phyloP scores from a whole-genome alignment of 1,139 yeast genomes.

The Saccharomyces pastorianus region DNA sequence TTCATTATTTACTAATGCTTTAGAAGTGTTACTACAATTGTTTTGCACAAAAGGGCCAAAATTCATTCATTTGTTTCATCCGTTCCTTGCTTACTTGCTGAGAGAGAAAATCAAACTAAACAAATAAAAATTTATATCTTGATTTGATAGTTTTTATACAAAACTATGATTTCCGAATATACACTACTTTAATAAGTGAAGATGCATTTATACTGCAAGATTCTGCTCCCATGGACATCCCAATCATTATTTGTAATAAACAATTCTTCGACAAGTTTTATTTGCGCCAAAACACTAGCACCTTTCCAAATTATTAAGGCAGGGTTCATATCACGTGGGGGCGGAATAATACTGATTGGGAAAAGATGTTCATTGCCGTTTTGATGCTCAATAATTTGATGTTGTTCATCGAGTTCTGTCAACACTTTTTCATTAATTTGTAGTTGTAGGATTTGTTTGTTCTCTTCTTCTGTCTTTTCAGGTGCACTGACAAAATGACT shows the following conservation, averaged over 20 bases:
- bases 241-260: slow-evolving; percentile 77
- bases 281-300: slow-evolving; percentile 75
- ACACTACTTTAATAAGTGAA: slow-evolving; percentile 50
- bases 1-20: too few species aligned
- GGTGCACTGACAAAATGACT: slow-evolving; percentile 5
- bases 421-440: slow-evolving; percentile 34
- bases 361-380: slow-evolving; percentile 35
- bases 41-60: too few species aligned
- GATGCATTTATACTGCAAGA: slow-evolving; percentile 72
- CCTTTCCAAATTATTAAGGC: slow-evolving; percentile 85
- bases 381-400: slow-evolving; percentile 35
- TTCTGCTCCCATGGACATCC: slow-evolving; percentile 74
- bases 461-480: neutral
- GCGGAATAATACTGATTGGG: slow-evolving; percentile 61
- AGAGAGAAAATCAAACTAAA: too few species aligned
- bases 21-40: too few species aligned
- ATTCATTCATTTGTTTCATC: too few species aligned
- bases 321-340: slow-evolving; percentile 88
- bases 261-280: slow-evolving; percentile 79
- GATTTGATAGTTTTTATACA: too few species aligned
- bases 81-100: too few species aligned
- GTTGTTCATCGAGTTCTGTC: slow-evolving; percentile 34
- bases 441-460: slow-evolving; percentile 18
- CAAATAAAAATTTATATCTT: too few species aligned
- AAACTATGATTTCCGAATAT: neutral